Base-by-base conservation (phyloP, 1,139 yeast genomes). In the Meyerozyma guilliermondii region DNA sequence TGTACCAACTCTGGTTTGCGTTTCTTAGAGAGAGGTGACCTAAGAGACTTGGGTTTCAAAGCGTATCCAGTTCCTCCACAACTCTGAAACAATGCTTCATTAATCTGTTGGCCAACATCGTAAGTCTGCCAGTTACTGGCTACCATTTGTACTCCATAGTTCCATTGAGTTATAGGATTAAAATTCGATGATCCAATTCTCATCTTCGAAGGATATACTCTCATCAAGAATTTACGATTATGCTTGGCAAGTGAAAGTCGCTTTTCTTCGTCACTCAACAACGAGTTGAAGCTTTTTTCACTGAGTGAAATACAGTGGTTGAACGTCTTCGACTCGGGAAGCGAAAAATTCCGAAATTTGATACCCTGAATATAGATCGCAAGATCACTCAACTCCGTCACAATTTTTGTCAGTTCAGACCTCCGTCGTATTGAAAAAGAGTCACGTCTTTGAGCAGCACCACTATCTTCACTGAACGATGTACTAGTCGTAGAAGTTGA, bases 61-160 rank as follows among this genome's bases (percentile, higher is more conserved):
- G 85, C 80, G 58, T 87, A 94, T 0, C 98, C 98, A 1, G 76
- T 68, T 28, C 70, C 74, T 17, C 74, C 67, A 1, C 77, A 76
- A 4, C 74, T 67, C 38, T 78, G 71, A 60, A 92, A 92, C 71
- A 91, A 68, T 0, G 97, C 87, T 51, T 86, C 87, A 59, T 89
- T 91, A n/a, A 92, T 57, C 55, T 88, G 96, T 58, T 89, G 92
- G 0, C 97, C 97, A 18, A 80, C 50, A 56, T 92, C 98, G 59
- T 80, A 84, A 0, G 95, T 85, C 62, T 92, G 98, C 98, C 98
- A 94, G 57, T 92, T 92, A 1, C 96, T 82, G 0, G 98, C 98
- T 3, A 87, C 98, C 89, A 94, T 79, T 57, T 92, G 98, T 4
- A 77, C 83, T 0, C 99, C 99, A 41, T 76, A 70, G 39, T 72